Evolutionary conservation across 768 basidiomycete genomes (phyloP).

Genomic region (Termitomyces sp.): DNA sequence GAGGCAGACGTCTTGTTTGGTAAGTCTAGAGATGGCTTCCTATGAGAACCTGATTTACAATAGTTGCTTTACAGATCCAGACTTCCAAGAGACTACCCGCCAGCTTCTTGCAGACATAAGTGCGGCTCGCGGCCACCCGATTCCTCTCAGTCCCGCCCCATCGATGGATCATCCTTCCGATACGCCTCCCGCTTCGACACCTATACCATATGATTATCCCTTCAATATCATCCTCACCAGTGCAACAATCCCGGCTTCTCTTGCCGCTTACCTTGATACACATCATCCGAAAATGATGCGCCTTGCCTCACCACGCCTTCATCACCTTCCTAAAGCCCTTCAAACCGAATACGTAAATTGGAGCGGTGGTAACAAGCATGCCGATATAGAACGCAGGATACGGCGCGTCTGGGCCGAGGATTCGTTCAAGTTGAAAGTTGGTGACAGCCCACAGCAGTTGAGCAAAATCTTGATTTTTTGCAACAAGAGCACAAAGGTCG

Average conservation of each 20-base stretch:
- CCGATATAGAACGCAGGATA: slow-evolving; percentile 73
- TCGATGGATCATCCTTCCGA: slow-evolving; percentile 13
- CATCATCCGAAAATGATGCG: slow-evolving; percentile 60
- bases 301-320: slow-evolving; percentile 76
- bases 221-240: slow-evolving; percentile 80
- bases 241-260: slow-evolving; percentile 81
- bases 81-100: slow-evolving; percentile 74
- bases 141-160: slow-evolving; percentile 23
- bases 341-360: slow-evolving; percentile 68
- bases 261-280: slow-evolving; percentile 55
- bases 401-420: slow-evolving; percentile 73
- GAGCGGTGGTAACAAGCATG: slow-evolving; percentile 76
- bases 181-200: slow-evolving; percentile 11
- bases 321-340: slow-evolving; percentile 68
- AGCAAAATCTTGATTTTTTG: slow-evolving; percentile 80
- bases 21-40: slow-evolving; percentile 24
- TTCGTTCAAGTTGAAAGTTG: slow-evolving; percentile 21
- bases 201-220: slow-evolving; percentile 45
- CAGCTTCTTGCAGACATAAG: slow-evolving; percentile 66
- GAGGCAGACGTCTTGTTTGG: slow-evolving; percentile 91
- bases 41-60: background rate
- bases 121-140: slow-evolving; percentile 46
- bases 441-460: slow-evolving; percentile 22
- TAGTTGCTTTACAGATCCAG: slow-evolving; percentile 49
- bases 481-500: slow-evolving; percentile 68